phyloP scores from a whole-genome alignment of 2,329 filamentous ascomycete species.

The Colletotrichum echinochloae region DNA sequence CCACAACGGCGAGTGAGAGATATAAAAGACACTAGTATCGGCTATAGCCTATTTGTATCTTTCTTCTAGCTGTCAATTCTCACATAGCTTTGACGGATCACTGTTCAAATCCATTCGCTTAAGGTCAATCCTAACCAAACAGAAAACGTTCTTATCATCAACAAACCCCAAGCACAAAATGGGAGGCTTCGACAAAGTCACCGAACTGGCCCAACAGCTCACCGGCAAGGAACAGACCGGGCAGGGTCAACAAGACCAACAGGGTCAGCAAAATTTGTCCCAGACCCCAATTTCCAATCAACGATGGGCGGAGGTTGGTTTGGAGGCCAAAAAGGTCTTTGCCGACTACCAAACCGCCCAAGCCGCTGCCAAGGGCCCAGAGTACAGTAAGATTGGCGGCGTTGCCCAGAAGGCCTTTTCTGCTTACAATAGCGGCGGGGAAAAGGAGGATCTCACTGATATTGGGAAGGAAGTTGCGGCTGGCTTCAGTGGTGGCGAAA shows the following conservation, averaged over 20 bases:
- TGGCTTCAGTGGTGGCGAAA: neutral
- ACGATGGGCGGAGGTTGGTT: constrained; percentile 37
- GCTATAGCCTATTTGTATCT: neutral
- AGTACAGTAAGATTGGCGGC: constrained; percentile 40
- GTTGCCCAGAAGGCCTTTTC: constrained; percentile 46
- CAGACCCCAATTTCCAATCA: neutral
- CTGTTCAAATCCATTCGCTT: neutral
- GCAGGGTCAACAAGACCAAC: constrained; percentile 23
- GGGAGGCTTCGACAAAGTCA: constrained; percentile 44
- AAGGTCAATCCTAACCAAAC: neutral
- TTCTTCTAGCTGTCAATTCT: neutral
- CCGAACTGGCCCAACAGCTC: constrained; percentile 43
- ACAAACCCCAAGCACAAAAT: constrained; percentile 30
- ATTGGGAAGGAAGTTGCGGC: constrained; percentile 31
- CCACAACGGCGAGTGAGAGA: neutral
- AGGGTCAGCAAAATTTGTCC: constrained; percentile 13
- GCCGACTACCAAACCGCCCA: constrained; percentile 31
- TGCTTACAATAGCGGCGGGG: constrained; percentile 43
- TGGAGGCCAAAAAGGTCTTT: constrained; percentile 36
- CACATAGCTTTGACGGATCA: no score
- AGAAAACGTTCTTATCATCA: no score
- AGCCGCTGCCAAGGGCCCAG: constrained; percentile 31
- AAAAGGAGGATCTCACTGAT: constrained; percentile 34
- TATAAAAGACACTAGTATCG: neutral
- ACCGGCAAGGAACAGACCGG: constrained; percentile 35